These are phyloP conservation scores for Esteya vermicola DNA, from an alignment of 2,329 filamentous ascomycete genomes.

Conservation along the genomic window DNA sequence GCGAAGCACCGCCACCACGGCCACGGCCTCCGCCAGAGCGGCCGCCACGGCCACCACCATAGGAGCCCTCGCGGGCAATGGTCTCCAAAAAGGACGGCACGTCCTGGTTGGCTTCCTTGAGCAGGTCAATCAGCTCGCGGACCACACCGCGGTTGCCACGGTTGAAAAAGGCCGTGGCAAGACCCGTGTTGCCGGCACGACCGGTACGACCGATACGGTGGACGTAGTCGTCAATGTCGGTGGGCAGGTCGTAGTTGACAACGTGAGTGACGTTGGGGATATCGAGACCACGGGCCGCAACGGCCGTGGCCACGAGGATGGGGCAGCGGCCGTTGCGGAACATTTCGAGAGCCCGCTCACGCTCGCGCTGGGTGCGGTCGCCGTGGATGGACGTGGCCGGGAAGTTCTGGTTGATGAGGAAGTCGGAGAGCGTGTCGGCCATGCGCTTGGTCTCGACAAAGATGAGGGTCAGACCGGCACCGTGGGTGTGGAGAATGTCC, in stretches of 20 bases:
- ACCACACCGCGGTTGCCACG: constrained; percentile 97
- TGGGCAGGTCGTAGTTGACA: constrained; percentile 87
- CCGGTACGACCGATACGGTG: constrained; percentile 99
- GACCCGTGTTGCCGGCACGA: constrained; percentile 97
- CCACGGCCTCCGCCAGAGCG: constrained; percentile 59
- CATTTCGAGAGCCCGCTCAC: constrained; percentile 93
- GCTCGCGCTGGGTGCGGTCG: constrained; percentile 95
- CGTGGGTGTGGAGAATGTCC: constrained; percentile 92
- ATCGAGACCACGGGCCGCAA: constrained; percentile 81
- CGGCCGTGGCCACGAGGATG: constrained; percentile 91
- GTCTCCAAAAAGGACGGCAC: constrained; percentile 89
- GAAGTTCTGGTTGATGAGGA: constrained; percentile 97
- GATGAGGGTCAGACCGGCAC: constrained; percentile 76
- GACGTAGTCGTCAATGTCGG: constrained; percentile 95
- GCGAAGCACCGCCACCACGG: constrained; percentile 56
- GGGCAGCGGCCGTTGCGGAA: constrained; percentile 94
- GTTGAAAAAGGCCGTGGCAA: constrained; percentile 99
- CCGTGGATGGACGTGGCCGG: constrained; percentile 97
- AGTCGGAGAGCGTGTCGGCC: constrained; percentile 95
- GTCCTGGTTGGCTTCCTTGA: constrained; percentile 98
- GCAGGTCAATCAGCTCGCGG: constrained; percentile 86
- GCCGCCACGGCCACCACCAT: constrained; percentile 47
- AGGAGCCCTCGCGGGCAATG: constrained; percentile 88
- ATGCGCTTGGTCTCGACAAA: constrained; percentile 99
- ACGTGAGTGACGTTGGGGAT: constrained; percentile 96